Base-by-base conservation (phyloP, 202 grass and related monocot species). In the Saccharum hybrid region DNA sequence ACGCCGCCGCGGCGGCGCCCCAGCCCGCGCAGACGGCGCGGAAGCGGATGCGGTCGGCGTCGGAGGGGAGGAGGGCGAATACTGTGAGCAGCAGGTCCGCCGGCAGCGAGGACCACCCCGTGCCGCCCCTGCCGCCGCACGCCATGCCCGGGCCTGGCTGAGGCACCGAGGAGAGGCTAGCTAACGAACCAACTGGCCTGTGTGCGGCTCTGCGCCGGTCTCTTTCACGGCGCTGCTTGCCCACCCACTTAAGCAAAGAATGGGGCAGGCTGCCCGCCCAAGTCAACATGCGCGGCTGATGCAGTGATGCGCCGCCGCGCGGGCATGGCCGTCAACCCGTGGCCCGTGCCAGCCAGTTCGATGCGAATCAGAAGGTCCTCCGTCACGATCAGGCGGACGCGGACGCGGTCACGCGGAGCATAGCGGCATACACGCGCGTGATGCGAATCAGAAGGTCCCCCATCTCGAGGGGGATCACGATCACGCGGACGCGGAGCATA, bases 11-110 rank as follows among this genome's bases (percentile, higher is more conserved):
- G 7, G 83, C 83, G 21, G 15, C 66, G 30, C 8, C 66, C 88
- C 83, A 90, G 38, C 18, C 13, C 21, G 22, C 2, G 83, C 88
- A 90, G 67, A 90, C 88, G 74, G 78, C 67, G 60, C 83, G 79
- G 88, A 90, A 86, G 21, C 83, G 79, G 74, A 67, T 21, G 67
- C 88, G 88, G 74, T 86, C 83, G 39, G 38, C 48, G 74, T 90
- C 88, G 15, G 48, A 46, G 60, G 60, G 61, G 73, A 90, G 88
- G 21, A 78, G 49, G n/a, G 67, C 16, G 73, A 89, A 82, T 19
- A 86, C 8, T 38, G 73, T 10, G 73, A 85, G 66, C 10, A 86
- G 46, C 14, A 89, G 78, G 39, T 86, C 88, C 18, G 37, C 66
- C 37, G 78, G 83, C 57, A 89, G 74, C 45, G 83, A 78, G 31